Evolutionary conservation across 805 yeast species (phyloP), one percentile per base, ranked within the genome.

Genomic region (Metschnikowia dekortorum): DNA sequence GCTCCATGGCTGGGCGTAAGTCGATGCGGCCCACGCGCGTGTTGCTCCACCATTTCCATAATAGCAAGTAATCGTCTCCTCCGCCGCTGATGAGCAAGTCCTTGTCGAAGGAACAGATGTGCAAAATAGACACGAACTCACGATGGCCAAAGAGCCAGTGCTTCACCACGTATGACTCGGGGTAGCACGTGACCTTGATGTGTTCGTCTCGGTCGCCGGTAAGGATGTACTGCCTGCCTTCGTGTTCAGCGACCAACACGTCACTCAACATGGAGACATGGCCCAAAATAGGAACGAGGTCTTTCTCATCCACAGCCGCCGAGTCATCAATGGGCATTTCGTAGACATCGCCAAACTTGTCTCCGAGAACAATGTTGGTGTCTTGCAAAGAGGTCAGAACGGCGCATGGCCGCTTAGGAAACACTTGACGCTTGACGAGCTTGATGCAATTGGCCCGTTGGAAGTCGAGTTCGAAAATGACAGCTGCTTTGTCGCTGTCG

Each of bases 221-320:
- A 49, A 92, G 75, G 13, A 91, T 65, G 52, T 68, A 85, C 54
- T 75, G 73, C 52, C 79, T 78, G 8, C 75, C 78, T 7, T 60
- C 45, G 35, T 63, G 53, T 22, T 58, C 51, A 10, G 76, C 73
- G 29, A 83, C 70, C 30, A 75, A 61, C 2, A 91, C 78, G 54
- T 84, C 89, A n/a, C 96, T 87, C 53, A 94, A 78, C 97, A 94
- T 89, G 2, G 97, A 91, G 5, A 94, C 98, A 68, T 94, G 99
- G 7, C 99, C 99, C 48, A 92, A 70, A 6, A 92, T 75, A 2
- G 97, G 97, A 36, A 73, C 78, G 46, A 73, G 59, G 1, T 55
- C 46, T 40, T 81, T 65, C 42, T 78, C 80, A 4, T 76, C 75
- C 1, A 70, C 65, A 1, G 76, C 59, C 13, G 39, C 14, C 0